Percentiles rank a stretch among this genome's conserved stretches.
phyloP scores from a whole-genome alignment of 2,329 filamentous ascomycete genomes.

The Diplodia scrobiculata region DNA sequence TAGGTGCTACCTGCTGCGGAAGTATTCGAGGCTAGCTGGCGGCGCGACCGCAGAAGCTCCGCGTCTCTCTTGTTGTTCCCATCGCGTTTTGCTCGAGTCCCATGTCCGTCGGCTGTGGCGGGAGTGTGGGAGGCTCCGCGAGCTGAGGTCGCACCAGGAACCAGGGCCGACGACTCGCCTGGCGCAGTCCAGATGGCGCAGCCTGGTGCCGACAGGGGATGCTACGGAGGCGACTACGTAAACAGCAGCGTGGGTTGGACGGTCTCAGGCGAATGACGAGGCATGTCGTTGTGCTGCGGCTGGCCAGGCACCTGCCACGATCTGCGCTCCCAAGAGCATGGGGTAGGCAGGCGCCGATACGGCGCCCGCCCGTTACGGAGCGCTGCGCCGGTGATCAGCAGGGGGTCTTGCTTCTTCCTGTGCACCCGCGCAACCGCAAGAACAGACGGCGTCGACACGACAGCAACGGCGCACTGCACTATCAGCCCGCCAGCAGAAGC shows the following conservation, averaged over 20 bases:
- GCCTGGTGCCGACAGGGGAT: background rate
- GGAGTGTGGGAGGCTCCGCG: background rate
- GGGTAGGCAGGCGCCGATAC: background rate
- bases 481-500: background rate
- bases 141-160: background rate
- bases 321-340: conserved; percentile 8
- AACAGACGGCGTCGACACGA: background rate
- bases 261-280: no score
- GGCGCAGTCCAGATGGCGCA: conserved; percentile 2
- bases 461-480: background rate
- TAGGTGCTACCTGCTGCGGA: background rate
- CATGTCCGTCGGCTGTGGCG: background rate
- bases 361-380: conserved; percentile 1
- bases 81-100: background rate
- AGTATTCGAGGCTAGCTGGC: conserved; percentile 9
- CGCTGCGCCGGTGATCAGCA: conserved; percentile 18
- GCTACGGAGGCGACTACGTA: conserved; percentile 15
- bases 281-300: background rate
- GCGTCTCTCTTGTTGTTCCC: background rate
- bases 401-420: background rate
- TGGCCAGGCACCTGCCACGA: background rate
- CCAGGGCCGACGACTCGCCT: background rate
- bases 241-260: conserved; percentile 15
- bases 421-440: background rate
- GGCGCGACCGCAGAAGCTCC: conserved; percentile 19